These are phyloP conservation scores for Heliamphora pulchella DNA, from an alignment of 179 eudicot genomes.

Conservation along the genomic window DNA sequence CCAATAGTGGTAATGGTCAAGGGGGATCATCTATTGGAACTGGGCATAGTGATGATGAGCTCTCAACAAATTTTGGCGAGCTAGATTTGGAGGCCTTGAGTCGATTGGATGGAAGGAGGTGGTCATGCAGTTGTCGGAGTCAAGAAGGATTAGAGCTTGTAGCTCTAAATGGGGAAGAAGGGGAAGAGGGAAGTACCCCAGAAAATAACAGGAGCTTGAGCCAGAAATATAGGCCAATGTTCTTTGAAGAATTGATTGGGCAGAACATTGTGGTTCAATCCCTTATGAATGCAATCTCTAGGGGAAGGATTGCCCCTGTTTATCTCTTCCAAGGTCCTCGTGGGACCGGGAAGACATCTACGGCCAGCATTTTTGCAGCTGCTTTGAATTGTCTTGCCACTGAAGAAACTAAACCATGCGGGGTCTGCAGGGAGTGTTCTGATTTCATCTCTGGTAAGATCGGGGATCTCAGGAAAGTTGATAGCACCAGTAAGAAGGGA, in stretches of 20 bases:
- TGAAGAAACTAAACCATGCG: constrained; percentile 84
- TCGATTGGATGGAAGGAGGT: constrained; percentile 90
- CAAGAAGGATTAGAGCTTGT: constrained; percentile 56
- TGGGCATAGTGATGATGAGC: constrained; percentile 71
- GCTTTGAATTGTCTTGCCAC: constrained; percentile 88
- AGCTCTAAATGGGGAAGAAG: constrained; percentile 48
- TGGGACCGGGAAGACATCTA: constrained; percentile 89
- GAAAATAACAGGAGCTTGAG: constrained; percentile 72
- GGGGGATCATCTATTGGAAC: constrained; percentile 63
- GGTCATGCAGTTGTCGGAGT: constrained; percentile 86
- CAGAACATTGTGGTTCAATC: constrained; percentile 82
- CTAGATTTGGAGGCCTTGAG: constrained; percentile 87
- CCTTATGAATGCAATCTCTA: constrained; percentile 62
- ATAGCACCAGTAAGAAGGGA: constrained; percentile 66
- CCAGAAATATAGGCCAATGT: constrained; percentile 81
- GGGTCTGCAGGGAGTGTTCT: constrained; percentile 77
- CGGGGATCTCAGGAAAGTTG: constrained; percentile 57
- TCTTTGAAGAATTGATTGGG: constrained; percentile 85
- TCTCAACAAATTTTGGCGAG: constrained; percentile 77
- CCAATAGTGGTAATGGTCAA: constrained; percentile 43
- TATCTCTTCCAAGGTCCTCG: constrained; percentile 99
- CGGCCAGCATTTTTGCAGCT: constrained; percentile 78
- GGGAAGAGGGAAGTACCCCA: constrained; percentile 50
- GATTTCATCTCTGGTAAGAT: constrained; percentile 72
- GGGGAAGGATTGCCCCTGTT: constrained; percentile 70